These are phyloP conservation scores for Scolecobasidium constrictum DNA, from an alignment of 2,329 filamentous ascomycete species.

Conservation along the genomic window DNA sequence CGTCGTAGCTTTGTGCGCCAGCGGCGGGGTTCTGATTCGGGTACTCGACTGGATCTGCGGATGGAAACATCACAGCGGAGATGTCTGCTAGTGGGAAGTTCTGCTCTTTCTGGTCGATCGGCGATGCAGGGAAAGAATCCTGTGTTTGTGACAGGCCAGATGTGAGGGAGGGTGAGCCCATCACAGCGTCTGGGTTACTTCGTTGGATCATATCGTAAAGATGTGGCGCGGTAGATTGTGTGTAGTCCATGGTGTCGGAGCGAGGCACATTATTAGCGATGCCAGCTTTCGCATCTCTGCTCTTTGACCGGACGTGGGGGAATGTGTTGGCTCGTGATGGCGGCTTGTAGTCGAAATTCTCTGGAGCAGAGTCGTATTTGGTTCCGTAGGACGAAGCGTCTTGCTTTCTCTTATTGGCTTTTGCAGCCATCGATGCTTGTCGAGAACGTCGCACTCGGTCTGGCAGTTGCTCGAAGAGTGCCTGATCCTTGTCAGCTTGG, in stretches of 20 bases:
- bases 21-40: slow-evolving; percentile 45
- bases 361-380: slow-evolving; percentile 15
- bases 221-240: not conserved
- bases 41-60: slow-evolving; percentile 67
- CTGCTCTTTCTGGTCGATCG: slow-evolving; percentile 13
- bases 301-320: not conserved
- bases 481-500: slow-evolving; percentile 40
- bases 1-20: slow-evolving; percentile 42
- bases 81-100: slow-evolving; percentile 49
- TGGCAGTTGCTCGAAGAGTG: slow-evolving; percentile 74
- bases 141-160: slow-evolving; percentile 4
- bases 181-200: not conserved
- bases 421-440: slow-evolving; percentile 18
- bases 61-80: slow-evolving; percentile 71
- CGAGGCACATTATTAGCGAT: not conserved
- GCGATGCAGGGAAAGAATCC: slow-evolving; percentile 16
- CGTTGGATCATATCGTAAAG: slow-evolving; percentile 1
- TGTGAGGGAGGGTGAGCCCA: slow-evolving; percentile 2
- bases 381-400: slow-evolving; percentile 22
- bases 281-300: slow-evolving; percentile 1
- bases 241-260: not conserved
- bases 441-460: slow-evolving; percentile 48
- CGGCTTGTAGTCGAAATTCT: slow-evolving; percentile 14
- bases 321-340: slow-evolving; percentile 5
- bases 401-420: slow-evolving; percentile 28